These are phyloP conservation scores for Kazachstania sp. DNA, from an alignment of 1,139 yeast species.

Conservation along the genomic window DNA sequence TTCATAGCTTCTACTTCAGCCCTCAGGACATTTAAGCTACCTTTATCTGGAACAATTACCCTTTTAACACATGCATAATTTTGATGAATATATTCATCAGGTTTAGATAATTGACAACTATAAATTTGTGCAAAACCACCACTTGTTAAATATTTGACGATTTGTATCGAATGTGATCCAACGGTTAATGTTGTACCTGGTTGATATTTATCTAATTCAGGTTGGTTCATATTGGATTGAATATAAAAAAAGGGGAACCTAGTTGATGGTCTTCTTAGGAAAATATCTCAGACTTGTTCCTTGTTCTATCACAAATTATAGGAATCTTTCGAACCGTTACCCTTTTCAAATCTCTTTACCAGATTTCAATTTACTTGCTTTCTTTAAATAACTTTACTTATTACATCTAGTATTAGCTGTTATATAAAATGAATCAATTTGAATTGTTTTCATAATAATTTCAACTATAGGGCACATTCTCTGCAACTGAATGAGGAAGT, in stretches of 20 bases:
- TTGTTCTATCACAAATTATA: no score
- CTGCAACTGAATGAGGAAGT: no score
- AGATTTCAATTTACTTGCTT: no score
- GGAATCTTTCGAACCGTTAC: no score
- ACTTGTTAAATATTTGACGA: slow-evolving; percentile 29
- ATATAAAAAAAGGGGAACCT: not conserved
- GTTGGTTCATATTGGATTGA: slow-evolving; percentile 21
- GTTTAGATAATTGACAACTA: slow-evolving; percentile 43
- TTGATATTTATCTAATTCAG: slow-evolving; percentile 20
- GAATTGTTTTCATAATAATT: no score
- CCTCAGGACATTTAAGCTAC: slow-evolving; percentile 53
- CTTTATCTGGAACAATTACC: slow-evolving; percentile 64
- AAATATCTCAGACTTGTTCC: no score
- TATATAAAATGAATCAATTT: no score
- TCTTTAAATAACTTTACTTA: no score
- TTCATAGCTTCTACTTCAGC: slow-evolving; percentile 77
- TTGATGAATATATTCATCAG: slow-evolving; percentile 24
- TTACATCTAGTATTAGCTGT: no score
- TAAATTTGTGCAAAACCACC: slow-evolving; percentile 57
- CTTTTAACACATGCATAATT: slow-evolving; percentile 61
- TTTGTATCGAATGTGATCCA: slow-evolving; percentile 31
- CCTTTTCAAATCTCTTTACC: no score
- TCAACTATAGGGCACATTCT: no score
- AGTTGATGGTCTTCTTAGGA: no score
- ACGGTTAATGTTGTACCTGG: slow-evolving; percentile 28